These are phyloP conservation scores for Ganoderma boninense DNA, from an alignment of 1,284 basidiomycete species.

Conservation along the genomic window DNA sequence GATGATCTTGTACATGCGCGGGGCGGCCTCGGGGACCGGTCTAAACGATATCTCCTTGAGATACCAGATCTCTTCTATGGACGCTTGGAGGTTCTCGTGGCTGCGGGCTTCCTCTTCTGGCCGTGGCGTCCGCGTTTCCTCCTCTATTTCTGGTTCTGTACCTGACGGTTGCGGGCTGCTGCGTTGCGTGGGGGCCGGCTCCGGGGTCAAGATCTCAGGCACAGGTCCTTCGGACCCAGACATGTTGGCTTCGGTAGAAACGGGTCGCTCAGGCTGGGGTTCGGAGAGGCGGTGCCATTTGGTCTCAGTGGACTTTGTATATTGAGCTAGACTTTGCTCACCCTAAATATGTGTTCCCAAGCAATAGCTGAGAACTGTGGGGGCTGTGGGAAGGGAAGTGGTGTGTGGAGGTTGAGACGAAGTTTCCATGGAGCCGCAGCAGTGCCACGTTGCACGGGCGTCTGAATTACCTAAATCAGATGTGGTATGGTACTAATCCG, in stretches of 20 bases:
- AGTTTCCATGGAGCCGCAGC: neutral
- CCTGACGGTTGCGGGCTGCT: neutral
- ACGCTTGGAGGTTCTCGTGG: constrained; percentile 13
- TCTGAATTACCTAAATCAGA: neutral
- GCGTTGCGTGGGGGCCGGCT: neutral
- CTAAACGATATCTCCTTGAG: constrained; percentile 75
- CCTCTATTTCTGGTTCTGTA: neutral
- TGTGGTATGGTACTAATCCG: neutral
- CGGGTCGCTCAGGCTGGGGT: too few relatives aligned
- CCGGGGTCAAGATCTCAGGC: neutral
- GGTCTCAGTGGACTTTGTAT: neutral
- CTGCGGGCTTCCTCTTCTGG: constrained; percentile 5
- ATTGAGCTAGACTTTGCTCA: neutral
- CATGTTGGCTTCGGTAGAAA: neutral
- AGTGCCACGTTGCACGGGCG: neutral
- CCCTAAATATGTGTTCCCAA: neutral
- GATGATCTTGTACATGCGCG: constrained; percentile 66
- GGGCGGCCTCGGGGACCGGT: constrained; percentile 42
- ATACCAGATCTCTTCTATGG: constrained; percentile 73
- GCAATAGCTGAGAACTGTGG: neutral
- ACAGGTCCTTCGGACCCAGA: neutral
- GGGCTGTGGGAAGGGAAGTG: neutral
- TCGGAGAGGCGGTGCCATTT: too few relatives aligned
- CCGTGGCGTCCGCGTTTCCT: neutral
- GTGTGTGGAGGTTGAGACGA: neutral